These are phyloP conservation scores for Phoenix roebelenii DNA, from an alignment of 176 grass and related monocot genomes.

Conservation along the genomic window DNA sequence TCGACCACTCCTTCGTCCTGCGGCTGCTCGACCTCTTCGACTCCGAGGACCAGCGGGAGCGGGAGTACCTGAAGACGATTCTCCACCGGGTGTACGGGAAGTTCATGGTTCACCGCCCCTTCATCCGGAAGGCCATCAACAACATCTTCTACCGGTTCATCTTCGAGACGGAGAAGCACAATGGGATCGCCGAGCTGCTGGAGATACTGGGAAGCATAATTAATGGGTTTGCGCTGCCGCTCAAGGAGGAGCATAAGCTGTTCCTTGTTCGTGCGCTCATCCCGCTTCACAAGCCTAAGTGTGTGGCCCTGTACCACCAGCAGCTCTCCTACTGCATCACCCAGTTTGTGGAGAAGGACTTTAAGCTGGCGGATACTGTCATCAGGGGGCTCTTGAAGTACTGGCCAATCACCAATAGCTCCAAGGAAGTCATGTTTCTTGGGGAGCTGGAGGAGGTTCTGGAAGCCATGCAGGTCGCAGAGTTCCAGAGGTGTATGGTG, in stretches of 20 bases:
- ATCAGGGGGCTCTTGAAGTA: conserved; percentile 48
- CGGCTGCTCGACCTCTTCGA: conserved; percentile 45
- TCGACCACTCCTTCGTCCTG: conserved; percentile 39
- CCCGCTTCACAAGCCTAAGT: conserved; percentile 47
- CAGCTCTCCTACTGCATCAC: conserved; percentile 40
- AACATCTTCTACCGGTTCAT: conserved; percentile 45
- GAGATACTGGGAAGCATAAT: conserved; percentile 56
- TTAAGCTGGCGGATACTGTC: conserved; percentile 39
- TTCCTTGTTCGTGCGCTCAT: conserved; percentile 39
- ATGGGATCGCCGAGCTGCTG: conserved; percentile 44
- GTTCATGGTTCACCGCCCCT: conserved; percentile 50
- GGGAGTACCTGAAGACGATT: conserved; percentile 35
- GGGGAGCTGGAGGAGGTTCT: conserved; percentile 33
- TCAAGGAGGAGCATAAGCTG: conserved; percentile 60
- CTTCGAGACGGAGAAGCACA: conserved; percentile 47
- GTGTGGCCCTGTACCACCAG: conserved; percentile 22
- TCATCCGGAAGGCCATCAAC: conserved; percentile 39
- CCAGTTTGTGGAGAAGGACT: conserved; percentile 56
- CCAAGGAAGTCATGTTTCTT: conserved; percentile 39
- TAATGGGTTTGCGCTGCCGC: conserved; percentile 46
- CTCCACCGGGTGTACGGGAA: conserved; percentile 51
- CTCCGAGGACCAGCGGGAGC: conserved; percentile 42
- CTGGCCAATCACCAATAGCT: conserved; percentile 44
- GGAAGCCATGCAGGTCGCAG: conserved; percentile 19
- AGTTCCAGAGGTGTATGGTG: conserved; percentile 42